Base-by-base conservation (phyloP, 1,284 basidiomycete genomes). In the Melampsora occidentalis region DNA sequence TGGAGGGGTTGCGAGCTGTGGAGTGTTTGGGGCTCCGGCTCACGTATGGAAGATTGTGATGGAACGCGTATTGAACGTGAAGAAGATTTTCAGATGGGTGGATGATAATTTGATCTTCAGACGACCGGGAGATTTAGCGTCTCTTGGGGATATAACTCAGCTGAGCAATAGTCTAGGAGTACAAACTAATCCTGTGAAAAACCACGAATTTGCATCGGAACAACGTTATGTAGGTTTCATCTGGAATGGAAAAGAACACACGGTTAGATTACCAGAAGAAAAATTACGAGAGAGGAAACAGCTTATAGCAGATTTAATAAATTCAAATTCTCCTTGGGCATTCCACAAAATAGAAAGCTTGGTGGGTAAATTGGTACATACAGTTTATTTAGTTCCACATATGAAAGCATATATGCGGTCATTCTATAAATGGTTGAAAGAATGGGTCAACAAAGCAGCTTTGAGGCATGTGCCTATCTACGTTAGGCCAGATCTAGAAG, bases 241-340 rank as follows among this genome's bases (percentile, higher is more conserved):
- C 7, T 69, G 67, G 67, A 69, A 69, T 20, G 67, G 67, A 0
- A 18, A 22, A 22, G 49, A 53, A 28, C 51, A 69, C 6, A 69
- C 67, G 6, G 67, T 69, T 1, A 53, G 49, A 12, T 7, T 69
- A 2, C 67, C 67, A 6, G 49, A 69, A 14, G 67, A n/a, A 2
- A 69, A 49, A 68, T 33, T 68, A 14, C 2, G 3, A 22, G 66
- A 68, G 0, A 0, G 66, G 35, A 28, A 48, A 12, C 65, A 67
- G 25, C 7, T 68, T 1, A 51, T 49, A 25, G 6, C 1, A 42
- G 7, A 22, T 20, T 20, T 22, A 35, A 7, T 33, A 22, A n/a
- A n/a, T n/a, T n/a, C 25, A 25, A n/a, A n/a, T n/a, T 25, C 14
- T 33, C 25, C 7, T 18, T 68, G 28, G 22, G 6, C 46, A 4